Evolutionary conservation across 192 early-diverging fungal species (phyloP).

Genomic region (Coemansia sp.): DNA sequence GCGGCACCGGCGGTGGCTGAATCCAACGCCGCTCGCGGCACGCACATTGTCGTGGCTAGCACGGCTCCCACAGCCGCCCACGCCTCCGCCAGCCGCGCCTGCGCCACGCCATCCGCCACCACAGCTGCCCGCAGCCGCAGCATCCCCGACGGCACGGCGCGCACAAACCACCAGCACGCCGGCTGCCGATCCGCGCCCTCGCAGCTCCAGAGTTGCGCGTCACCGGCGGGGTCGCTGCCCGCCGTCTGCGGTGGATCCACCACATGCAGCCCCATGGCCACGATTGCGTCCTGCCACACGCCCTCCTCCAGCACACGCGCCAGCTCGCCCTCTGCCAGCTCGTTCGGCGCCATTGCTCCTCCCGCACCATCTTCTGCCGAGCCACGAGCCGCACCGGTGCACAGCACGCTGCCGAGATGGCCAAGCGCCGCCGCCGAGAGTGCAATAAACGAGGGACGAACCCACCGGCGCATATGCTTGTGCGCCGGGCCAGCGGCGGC

Average conservation of each 20-base stretch:
- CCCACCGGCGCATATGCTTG: constrained; percentile 6
- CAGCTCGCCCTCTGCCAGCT: constrained; percentile 3
- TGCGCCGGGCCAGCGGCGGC: constrained; percentile 2
- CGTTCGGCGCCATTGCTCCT: neutral
- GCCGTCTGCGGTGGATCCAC: constrained; percentile 3
- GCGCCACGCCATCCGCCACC: neutral
- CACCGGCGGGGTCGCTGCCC: neutral
- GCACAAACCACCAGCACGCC: constrained; percentile 30
- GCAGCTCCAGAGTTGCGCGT: neutral
- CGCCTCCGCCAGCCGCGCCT: constrained; percentile 11
- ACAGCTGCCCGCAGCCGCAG: constrained; percentile 10
- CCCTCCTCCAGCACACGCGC: constrained; percentile 18
- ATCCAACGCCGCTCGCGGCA: constrained; percentile 5
- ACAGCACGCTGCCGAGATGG: constrained; percentile 13
- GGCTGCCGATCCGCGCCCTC: neutral
- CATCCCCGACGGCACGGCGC: constrained; percentile 28
- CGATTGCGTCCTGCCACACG: constrained; percentile 30
- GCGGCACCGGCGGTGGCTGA: neutral
- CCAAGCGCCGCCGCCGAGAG: constrained; percentile 26
- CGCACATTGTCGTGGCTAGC: constrained; percentile 17
- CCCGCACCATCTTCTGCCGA: neutral
- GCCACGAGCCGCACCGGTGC: neutral
- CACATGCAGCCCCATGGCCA: constrained; percentile 45
- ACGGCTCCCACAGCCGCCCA: constrained; percentile 33
- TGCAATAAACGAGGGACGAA: constrained; percentile 21